Evolutionary conservation across 139 green algal species (phyloP).

Genomic region (Micractinium sp.): DNA sequence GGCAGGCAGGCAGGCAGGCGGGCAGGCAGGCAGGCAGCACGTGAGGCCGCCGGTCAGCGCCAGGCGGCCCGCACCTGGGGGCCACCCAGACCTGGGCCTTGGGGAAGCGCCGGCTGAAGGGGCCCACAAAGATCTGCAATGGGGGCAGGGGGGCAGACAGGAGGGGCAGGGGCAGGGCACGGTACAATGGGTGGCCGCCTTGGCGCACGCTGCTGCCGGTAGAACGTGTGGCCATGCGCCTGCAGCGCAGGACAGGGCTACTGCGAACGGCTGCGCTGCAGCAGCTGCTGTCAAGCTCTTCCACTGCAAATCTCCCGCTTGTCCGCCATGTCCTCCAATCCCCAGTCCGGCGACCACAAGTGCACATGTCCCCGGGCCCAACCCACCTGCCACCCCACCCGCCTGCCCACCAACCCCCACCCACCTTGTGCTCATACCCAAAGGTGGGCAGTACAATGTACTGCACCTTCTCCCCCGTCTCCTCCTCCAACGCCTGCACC

Average conservation of each 20-base stretch:
- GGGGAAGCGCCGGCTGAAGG: constrained; percentile 85
- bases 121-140: constrained; percentile 75
- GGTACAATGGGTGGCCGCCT: neutral
- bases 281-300: too few species aligned
- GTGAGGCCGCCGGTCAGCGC: neutral
- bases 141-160: too few species aligned
- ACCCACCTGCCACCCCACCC: neutral
- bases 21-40: too few species aligned
- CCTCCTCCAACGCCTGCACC: constrained; percentile 73
- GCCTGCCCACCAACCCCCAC: neutral
- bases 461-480: constrained; percentile 79
- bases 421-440: constrained; percentile 93
- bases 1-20: neutral
- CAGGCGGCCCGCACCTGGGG: constrained; percentile 34
- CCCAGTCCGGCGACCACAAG: too few species aligned
- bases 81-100: constrained; percentile 76
- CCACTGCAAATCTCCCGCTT: neutral
- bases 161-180: neutral
- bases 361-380: too few species aligned
- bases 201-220: too few species aligned
- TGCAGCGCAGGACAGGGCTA: too few species aligned
- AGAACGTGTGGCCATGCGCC: too few species aligned
- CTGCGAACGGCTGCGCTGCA: too few species aligned
- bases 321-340: too few species aligned
- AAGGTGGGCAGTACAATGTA: constrained; percentile 90